Base-by-base conservation (phyloP, 148 eudicot genomes). In the Arctostaphylos glauca region DNA sequence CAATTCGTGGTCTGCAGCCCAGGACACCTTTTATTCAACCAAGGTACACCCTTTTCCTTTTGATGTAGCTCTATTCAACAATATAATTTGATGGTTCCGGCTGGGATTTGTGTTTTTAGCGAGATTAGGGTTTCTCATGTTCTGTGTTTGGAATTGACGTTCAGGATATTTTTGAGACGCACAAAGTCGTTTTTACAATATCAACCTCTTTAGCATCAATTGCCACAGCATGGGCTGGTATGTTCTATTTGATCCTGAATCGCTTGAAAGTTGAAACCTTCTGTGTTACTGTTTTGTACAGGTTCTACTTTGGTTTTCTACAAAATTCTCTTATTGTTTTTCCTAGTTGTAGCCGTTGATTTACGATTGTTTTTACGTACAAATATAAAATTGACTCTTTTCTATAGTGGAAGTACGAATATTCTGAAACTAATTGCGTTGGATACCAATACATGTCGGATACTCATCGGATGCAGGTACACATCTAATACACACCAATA, bases 91-190 rank as follows among this genome's bases (percentile, higher is more conserved):
- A 43, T 70, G 41, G 23, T 18, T 5, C 46, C 5, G 50, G 19
- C 18, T 44, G 18, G 25, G 21, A 66, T 68, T 64, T 18, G 48
- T 80, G 41, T 16, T 1, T 76, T 52, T 70, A n/a, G 43, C 73
- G 43, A 5, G 25, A 31, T 90, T 80, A 38, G 80, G 76, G 58
- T 41, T 76, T 56, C 81, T 71, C 16, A 52, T 81, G 31, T 58
- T 78, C 80, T 19, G 46, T 59, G 14, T 18, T 81, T 31, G 49
- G 43, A 52, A 55, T 84, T 62, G 56, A 49, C 48, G 80, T 77
- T 10, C 75, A 93, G 97, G 95, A 91, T 75, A 92, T 89, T 23
- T 96, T 96, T 87, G 99, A 96, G 92, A 88, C 94, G 92, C 99
- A 96, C 81, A 93, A 81, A 85, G 95, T 96, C 83, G 97, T 94